phyloP scores from a whole-genome alignment of 2,329 filamentous ascomycete genomes.

The Cordyceps militaris region DNA sequence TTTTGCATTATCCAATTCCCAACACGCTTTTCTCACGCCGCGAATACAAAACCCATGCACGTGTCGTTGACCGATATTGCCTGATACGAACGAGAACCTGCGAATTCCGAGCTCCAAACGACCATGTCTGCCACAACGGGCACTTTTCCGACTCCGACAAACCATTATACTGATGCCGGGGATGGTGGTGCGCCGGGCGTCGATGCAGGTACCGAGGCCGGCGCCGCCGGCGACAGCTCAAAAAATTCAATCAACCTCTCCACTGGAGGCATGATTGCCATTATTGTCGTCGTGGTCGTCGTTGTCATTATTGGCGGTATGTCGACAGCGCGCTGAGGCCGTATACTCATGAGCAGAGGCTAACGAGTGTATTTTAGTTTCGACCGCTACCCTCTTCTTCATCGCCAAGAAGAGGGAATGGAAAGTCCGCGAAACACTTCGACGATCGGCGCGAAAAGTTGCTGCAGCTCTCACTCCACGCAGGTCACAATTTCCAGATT shows the following conservation, averaged over 20 bases:
- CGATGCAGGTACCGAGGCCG: slow-evolving; percentile 46
- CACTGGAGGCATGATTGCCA: slow-evolving; percentile 63
- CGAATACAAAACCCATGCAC: slow-evolving; percentile 1
- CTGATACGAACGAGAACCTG: slow-evolving; percentile 31
- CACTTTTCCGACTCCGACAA: slow-evolving; percentile 17
- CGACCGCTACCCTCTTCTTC: slow-evolving; percentile 63
- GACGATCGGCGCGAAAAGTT: slow-evolving; percentile 58
- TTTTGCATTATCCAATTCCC: background rate
- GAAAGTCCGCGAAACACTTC: slow-evolving; percentile 66
- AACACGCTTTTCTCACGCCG: background rate
- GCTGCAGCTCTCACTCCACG: slow-evolving; percentile 56
- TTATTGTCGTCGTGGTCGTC: slow-evolving; percentile 62
- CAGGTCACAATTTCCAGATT: slow-evolving; percentile 52
- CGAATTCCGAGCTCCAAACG: slow-evolving; percentile 35
- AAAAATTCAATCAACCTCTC: slow-evolving; percentile 55
- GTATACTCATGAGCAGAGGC: background rate
- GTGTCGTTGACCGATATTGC: slow-evolving; percentile 27
- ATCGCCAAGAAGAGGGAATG: slow-evolving; percentile 80
- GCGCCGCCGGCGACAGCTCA: slow-evolving; percentile 57
- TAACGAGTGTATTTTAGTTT: slow-evolving; percentile 37
- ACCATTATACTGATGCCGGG: slow-evolving; percentile 27
- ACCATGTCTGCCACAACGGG: slow-evolving; percentile 2
- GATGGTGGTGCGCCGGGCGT: slow-evolving; percentile 29
- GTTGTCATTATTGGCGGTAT: slow-evolving; percentile 63
- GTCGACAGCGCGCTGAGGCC: slow-evolving; percentile 11